Percentiles rank a stretch among this genome's conserved stretches.
Conservation (phyloP, 2,329 filamentous ascomycete genomes). For the Penicillium palitans region DNA sequence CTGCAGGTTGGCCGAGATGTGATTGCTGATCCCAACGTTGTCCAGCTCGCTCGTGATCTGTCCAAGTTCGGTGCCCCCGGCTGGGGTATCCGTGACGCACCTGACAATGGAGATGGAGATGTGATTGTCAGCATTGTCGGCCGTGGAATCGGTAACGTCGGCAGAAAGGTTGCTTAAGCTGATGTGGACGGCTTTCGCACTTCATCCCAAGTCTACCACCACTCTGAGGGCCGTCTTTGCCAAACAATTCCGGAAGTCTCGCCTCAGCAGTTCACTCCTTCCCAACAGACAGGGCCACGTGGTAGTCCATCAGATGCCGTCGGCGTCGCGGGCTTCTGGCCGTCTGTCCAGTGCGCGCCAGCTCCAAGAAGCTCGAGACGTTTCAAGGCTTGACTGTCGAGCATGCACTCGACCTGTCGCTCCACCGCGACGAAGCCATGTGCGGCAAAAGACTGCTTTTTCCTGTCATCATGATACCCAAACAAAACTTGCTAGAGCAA, state of each 20-base stretch:
- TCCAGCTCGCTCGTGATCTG: slow-evolving; percentile 80
- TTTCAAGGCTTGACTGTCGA: slow-evolving; percentile 4
- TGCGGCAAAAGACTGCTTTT: slow-evolving; percentile 6
- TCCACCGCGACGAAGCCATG: not conserved
- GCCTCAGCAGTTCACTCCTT: slow-evolving; percentile 3
- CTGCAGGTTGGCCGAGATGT: slow-evolving; percentile 79
- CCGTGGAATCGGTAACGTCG: slow-evolving; percentile 89
- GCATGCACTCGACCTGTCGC: slow-evolving; percentile 9
- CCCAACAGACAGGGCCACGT: not conserved
- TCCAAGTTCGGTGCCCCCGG: slow-evolving; percentile 85
- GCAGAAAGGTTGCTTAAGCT: slow-evolving; percentile 74
- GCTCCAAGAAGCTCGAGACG: slow-evolving; percentile 1
- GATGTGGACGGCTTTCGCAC: slow-evolving; percentile 8
- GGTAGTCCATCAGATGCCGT: slow-evolving; percentile 6
- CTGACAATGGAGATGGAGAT: slow-evolving; percentile 64
- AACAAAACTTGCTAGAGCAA: slow-evolving; percentile 8
- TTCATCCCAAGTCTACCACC: slow-evolving; percentile 6
- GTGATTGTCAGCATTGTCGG: slow-evolving; percentile 90
- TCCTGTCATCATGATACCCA: slow-evolving; percentile 9
- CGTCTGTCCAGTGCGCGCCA: slow-evolving; percentile 10
- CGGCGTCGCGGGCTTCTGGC: slow-evolving; percentile 7
- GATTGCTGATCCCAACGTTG: slow-evolving; percentile 74
- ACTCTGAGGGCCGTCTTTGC: slow-evolving; percentile 1
- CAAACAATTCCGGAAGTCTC: not conserved
- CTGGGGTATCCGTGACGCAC: slow-evolving; percentile 81